Base-by-base conservation (phyloP, 129 eudicot genomes). In the Escallonia herrerae region DNA sequence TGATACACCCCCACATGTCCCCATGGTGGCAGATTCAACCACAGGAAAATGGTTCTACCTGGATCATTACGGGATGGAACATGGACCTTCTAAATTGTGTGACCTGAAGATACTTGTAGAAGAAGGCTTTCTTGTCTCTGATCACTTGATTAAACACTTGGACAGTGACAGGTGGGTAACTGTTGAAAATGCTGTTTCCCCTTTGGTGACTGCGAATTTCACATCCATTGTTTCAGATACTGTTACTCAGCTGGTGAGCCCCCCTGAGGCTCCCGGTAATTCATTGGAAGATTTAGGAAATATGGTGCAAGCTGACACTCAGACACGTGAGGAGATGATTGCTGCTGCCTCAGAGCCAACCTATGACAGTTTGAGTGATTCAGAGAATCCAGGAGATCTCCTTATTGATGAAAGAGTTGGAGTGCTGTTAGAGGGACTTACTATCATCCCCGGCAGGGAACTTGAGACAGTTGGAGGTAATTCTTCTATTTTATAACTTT, bases 181-280 rank as follows among this genome's bases (percentile, higher is more conserved):
- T 58, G 91, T 93, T 77, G 98, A 93, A 76, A 88, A 93, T 68
- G 98, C 98, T 61, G 96, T 78, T 75, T 93, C 96, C 45, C 98
- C 98, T 15, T 53, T 83, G 58, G 90, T 73, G 67, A 73, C 89
- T 51, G 66, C 79, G 7, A 93, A 64, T 69, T 86, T 81, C 44
- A 65, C 80, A 14, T 82, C 91, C 42, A 69, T 76, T 58, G 81
- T 83, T 70, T 75, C 87, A 65, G 96, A 91, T 6, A 22, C 77
- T 65, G 87, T 88, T 46, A 81, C 87, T 43, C 85, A 85, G 82
- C 75, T 81, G 79, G 98, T 81, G 70, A 81, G 82, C 66, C 95
- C 95, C 56, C 89, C 96, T 41, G 87, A 93, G 83, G 95, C 91
- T 72, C 85, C 98, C 75, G 91, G 91, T 68, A 88, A 88, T 74